Evolutionary conservation across 495 filamentous ascomycete genomes (phyloP), one percentile per base, ranked within the genome.

Genomic region (Penicillium macrosclerotiorum): DNA sequence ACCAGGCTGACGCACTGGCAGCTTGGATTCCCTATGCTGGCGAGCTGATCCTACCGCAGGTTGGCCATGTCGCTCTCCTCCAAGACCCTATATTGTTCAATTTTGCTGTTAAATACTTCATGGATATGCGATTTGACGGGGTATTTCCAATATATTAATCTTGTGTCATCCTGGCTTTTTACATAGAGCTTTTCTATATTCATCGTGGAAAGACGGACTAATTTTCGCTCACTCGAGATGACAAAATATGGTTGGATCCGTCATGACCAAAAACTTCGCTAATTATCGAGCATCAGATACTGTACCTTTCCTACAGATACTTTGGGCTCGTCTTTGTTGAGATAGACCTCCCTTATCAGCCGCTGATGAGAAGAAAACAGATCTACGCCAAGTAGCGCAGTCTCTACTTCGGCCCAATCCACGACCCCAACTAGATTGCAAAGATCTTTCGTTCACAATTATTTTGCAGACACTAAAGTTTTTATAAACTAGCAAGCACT

Each of bases 401-500:
- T 51, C 40, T 65, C 57, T 0, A 64, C 64, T 49, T 72, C 60
- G 0, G 65, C 62, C 67, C 61, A 72, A 53, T 70, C 63, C 19
- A 73, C 52, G 9, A 73, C 64, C 14, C 66, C 67, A 27, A 59
- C 52, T 9, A 72, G 42, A 49, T 63, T 62, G 36, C 51, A 72
- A 27, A 20, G 64, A 49, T 7, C 1, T 44, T 40, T 66, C 55
- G 23, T 72, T 52, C 1, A 72, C 66, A 18, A 70, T 63, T 39
- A 72, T 63, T 41, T 72, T 73, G 54, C 45, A 67, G 16, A 42
- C 30, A 20, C 63, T 59, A 45, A 73, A 66, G 41, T 65, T 65
- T 30, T 35, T 37, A 36, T 69, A 64, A 7, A 72, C 58, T n/a
- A 73, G 56, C 8, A 67, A n/a, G n/a, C n/a, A n/a, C 68, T 54